Conservation (phyloP, 2,329 filamentous ascomycete species). For the Aspergillus ustus region DNA sequence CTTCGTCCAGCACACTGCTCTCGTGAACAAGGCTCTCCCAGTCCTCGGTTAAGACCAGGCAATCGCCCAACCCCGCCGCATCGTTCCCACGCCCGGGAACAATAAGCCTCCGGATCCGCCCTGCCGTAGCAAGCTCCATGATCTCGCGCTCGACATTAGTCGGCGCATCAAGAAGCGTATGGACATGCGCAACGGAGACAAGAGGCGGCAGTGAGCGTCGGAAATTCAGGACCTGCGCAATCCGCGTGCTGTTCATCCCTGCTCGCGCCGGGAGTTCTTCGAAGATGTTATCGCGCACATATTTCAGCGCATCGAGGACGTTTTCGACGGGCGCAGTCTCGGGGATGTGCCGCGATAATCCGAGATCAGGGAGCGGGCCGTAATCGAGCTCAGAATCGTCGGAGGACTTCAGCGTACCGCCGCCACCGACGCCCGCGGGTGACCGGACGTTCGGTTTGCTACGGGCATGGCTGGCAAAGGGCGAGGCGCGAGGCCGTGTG, state of each 20-base stretch:
- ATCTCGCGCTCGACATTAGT: conserved; percentile 66
- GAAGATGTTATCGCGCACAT: conserved; percentile 60
- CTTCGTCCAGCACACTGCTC: conserved; percentile 34
- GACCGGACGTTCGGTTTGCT: conserved; percentile 43
- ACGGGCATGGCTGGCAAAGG: conserved; percentile 47
- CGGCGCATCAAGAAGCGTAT: conserved; percentile 60
- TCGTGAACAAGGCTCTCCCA: conserved; percentile 53
- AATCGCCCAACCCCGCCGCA: conserved; percentile 61
- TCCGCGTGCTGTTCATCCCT: conserved; percentile 66
- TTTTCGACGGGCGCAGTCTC: conserved; percentile 52
- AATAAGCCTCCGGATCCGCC: conserved; percentile 58
- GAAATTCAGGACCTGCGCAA: conserved; percentile 63
- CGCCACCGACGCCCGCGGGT: conserved; percentile 19
- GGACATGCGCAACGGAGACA: conserved; percentile 64
- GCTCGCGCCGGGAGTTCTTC: conserved; percentile 58
- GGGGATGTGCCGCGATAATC: conserved; percentile 55
- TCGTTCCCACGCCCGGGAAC: conserved; percentile 63
- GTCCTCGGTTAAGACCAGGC: conserved; percentile 58
- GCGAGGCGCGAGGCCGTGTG: conserved; percentile 39
- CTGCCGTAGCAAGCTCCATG: conserved; percentile 55
- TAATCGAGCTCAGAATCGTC: conserved; percentile 31
- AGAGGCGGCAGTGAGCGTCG: conserved; percentile 60
- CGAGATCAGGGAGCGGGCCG: conserved; percentile 57
- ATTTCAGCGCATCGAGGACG: conserved; percentile 58
- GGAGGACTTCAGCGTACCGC: conserved; percentile 22